Percentiles rank a stretch among this genome's conserved stretches.
Evolutionary conservation across 2,329 filamentous ascomycete species (phyloP).

Genomic region (Coniochaeta ligniaria): DNA sequence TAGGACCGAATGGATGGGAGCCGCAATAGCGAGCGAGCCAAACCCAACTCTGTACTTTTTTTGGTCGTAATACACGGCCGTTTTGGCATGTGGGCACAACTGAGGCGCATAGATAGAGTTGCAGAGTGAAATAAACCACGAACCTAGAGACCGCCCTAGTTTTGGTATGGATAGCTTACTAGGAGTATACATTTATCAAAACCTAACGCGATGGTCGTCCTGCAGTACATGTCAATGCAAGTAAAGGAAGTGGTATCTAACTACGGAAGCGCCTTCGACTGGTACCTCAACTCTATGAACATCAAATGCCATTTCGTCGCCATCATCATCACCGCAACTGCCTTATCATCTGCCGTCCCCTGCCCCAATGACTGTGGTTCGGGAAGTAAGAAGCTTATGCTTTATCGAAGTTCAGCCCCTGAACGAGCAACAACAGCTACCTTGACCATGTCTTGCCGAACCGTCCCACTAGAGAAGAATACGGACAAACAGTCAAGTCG

Average conservation of each 20-base stretch:
- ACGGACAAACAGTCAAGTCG: neutral
- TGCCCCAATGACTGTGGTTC: neutral
- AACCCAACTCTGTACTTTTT: no score
- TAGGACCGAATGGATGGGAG: no score
- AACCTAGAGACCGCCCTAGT: no score
- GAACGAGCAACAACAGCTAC: neutral
- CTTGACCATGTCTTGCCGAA: neutral
- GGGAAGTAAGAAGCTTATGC: neutral
- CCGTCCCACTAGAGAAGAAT: neutral
- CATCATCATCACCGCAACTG: neutral
- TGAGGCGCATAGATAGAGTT: no score
- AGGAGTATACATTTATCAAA: neutral
- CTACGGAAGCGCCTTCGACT: neutral
- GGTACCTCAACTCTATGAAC: neutral
- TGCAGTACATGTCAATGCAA: neutral
- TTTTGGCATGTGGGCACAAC: no score
- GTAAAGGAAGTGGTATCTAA: neutral
- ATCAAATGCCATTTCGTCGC: neutral
- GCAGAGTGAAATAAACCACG: no score
- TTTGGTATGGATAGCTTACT: neutral
- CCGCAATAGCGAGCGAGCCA: no score
- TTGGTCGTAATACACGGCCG: no score
- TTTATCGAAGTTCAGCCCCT: neutral
- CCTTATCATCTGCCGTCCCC: neutral
- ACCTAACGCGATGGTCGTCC: neutral